These are phyloP conservation scores for Waltergamsia citrina DNA, from an alignment of 2,329 filamentous ascomycete genomes.

Conservation along the genomic window DNA sequence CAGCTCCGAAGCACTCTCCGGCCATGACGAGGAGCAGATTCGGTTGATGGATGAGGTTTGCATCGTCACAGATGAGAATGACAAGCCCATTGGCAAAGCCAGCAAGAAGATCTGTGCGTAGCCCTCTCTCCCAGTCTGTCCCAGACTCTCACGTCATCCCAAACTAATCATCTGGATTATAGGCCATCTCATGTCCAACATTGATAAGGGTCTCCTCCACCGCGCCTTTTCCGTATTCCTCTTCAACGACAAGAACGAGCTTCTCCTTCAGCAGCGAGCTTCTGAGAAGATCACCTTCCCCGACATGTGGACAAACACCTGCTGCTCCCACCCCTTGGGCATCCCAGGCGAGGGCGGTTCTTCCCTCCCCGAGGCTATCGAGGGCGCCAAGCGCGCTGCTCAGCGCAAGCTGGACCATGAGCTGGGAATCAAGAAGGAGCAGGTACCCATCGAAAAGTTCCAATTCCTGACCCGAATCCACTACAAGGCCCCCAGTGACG, in stretches of 20 bases:
- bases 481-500: slow-evolving; percentile 94
- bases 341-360: slow-evolving; percentile 86
- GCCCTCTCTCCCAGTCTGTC: background rate
- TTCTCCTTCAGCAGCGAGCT: slow-evolving; percentile 92
- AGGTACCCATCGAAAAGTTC: slow-evolving; percentile 88
- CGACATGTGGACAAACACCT: slow-evolving; percentile 99
- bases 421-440: slow-evolving; percentile 78
- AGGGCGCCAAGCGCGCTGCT: slow-evolving; percentile 84
- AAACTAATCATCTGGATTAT: slow-evolving; percentile 1
- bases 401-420: slow-evolving; percentile 92
- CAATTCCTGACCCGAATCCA: slow-evolving; percentile 93
- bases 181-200: slow-evolving; percentile 99
- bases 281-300: slow-evolving; percentile 98
- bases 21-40: slow-evolving; percentile 96
- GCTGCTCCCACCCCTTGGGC: slow-evolving; percentile 93
- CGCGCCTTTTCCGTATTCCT: slow-evolving; percentile 97
- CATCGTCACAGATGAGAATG: slow-evolving; percentile 90
- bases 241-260: slow-evolving; percentile 86
- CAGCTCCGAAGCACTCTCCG: slow-evolving; percentile 65
- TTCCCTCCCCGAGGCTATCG: slow-evolving; percentile 68
- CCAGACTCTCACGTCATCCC: background rate
- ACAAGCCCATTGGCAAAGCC: slow-evolving; percentile 85
- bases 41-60: slow-evolving; percentile 98
- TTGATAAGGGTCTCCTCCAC: slow-evolving; percentile 89
- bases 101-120: slow-evolving; percentile 93